Conservation (phyloP, 371 early-diverging fungal species). For the Basidiobolus meristosporus region DNA sequence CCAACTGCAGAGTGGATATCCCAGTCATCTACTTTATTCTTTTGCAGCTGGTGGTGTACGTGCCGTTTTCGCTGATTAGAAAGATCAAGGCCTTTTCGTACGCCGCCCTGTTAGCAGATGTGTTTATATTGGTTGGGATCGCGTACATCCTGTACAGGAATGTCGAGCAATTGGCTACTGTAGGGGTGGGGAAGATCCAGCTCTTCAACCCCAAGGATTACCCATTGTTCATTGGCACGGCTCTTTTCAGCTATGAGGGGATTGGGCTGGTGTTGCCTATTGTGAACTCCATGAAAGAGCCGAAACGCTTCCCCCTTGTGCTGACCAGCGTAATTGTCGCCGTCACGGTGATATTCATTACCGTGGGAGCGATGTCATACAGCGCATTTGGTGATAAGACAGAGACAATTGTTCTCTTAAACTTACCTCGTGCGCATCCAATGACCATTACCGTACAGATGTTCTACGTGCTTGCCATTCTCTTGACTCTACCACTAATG, state of each 20-base stretch:
- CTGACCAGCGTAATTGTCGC: constrained; percentile 37
- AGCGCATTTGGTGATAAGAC: constrained; percentile 62
- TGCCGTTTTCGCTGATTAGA: constrained; percentile 65
- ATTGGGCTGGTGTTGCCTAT: constrained; percentile 65
- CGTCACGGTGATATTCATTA: constrained; percentile 51
- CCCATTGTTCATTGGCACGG: constrained; percentile 68
- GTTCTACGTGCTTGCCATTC: constrained; percentile 71
- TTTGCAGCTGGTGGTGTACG: constrained; percentile 51
- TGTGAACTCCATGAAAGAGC: constrained; percentile 59
- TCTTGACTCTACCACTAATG: constrained; percentile 62
- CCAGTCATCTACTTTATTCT: constrained; percentile 30
- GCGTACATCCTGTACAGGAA: constrained; percentile 57
- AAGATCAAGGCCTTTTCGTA: constrained; percentile 59
- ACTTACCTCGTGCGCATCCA: constrained; percentile 44
- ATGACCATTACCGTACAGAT: constrained; percentile 43
- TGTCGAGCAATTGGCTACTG: constrained; percentile 22
- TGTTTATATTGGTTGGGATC: constrained; percentile 64
- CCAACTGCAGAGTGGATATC: constrained; percentile 27
- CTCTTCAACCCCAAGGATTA: constrained; percentile 47
- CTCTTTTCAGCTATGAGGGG: constrained; percentile 79
- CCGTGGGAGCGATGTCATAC: constrained; percentile 56
- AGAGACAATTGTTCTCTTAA: constrained; percentile 57
- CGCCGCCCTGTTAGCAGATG: constrained; percentile 66
- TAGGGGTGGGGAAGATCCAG: constrained; percentile 32
- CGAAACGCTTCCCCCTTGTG: constrained; percentile 49